Base-by-base conservation (phyloP, 2,329 filamentous ascomycete genomes). In the Akanthomyces uredinophilus region DNA sequence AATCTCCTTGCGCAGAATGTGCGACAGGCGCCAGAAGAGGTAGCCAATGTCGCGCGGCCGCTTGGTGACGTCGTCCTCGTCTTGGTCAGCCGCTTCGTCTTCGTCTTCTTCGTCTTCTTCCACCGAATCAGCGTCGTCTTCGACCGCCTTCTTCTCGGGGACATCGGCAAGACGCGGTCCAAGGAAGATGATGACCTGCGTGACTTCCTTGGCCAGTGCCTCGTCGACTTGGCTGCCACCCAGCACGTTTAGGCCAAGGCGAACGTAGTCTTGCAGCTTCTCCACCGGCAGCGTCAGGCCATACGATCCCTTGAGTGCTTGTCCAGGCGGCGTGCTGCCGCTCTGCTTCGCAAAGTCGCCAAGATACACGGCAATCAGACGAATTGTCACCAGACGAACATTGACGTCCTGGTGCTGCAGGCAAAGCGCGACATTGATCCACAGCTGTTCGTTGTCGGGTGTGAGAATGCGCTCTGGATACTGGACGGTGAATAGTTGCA, bases 141-240 rank as follows among this genome's bases (percentile, higher is more conserved):
- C 90, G 39, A 82, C 82, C 16, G 82, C 82, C 63, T 65, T 62
- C 49, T 53, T 54, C 32, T 54, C 29, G 2, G 69, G 66, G 27
- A 72, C 70, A 13, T 70, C 68, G 20, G 78, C 75, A 16, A 86
- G 74, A 63, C 81, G 81, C 24, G 78, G 85, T 47, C 87, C 91
- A 0, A 99, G 79, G 79, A 96, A 96, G 43, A 94, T 82, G 41
- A 96, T 79, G 65, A 96, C 92, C 66, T 92, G 89, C 4, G 91
- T 86, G 14, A 87, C 87, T 71, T 96, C 91, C 47, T 85, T 81
- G 1, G 90, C 90, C n/a, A 98, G 79, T 11, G 86, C 82, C 69
- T 95, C 88, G 18, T 88, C 87, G 8, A 94, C 76, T 27, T 86
- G 83, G 59, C 57, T 83, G 0, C 84, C 84, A 53, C 85, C 85